phyloP scores from a whole-genome alignment of 1,139 yeast genomes.

The Hansenula anomala region DNA sequence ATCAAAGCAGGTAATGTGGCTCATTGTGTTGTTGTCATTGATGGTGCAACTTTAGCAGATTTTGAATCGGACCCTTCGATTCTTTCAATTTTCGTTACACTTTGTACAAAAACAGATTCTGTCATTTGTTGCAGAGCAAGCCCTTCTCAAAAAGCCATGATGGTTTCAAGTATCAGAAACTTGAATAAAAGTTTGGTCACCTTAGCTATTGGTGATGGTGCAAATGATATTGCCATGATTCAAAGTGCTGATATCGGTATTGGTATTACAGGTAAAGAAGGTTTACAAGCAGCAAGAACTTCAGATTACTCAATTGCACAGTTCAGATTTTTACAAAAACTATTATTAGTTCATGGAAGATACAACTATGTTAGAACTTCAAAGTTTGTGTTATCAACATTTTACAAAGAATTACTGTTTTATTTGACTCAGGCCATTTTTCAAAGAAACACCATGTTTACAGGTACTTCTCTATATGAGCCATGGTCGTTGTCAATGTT shows the following conservation, averaged over 20 bases:
- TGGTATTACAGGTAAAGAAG: constrained; percentile 96
- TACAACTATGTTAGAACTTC: constrained; percentile 91
- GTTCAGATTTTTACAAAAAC: constrained; percentile 75
- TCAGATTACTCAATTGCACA: constrained; percentile 96
- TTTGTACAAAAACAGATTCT: constrained; percentile 84
- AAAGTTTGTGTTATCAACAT: constrained; percentile 88
- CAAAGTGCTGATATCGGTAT: constrained; percentile 98
- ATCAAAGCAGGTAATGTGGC: constrained; percentile 68
- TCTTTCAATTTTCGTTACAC: constrained; percentile 71
- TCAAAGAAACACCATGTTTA: constrained; percentile 82
- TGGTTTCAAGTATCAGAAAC: constrained; percentile 75
- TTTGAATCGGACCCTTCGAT: constrained; percentile 71
- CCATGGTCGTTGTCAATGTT: constrained; percentile 97
- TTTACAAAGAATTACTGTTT: constrained; percentile 88
- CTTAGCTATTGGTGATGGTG: constrained; percentile 98
- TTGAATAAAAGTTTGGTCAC: constrained; percentile 69
- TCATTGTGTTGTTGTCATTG: constrained; percentile 90
- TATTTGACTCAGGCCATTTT: constrained; percentile 84
- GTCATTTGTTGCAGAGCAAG: constrained; percentile 95
- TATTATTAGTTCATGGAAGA: constrained; percentile 89
- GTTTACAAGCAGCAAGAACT: constrained; percentile 92
- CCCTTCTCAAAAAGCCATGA: constrained; percentile 90
- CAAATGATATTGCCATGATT: constrained; percentile 98
- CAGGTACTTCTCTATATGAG: constrained; percentile 91
- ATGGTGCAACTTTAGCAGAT: constrained; percentile 74